Conservation (phyloP, 2,329 filamentous ascomycete species). For the Venturia effusa region DNA sequence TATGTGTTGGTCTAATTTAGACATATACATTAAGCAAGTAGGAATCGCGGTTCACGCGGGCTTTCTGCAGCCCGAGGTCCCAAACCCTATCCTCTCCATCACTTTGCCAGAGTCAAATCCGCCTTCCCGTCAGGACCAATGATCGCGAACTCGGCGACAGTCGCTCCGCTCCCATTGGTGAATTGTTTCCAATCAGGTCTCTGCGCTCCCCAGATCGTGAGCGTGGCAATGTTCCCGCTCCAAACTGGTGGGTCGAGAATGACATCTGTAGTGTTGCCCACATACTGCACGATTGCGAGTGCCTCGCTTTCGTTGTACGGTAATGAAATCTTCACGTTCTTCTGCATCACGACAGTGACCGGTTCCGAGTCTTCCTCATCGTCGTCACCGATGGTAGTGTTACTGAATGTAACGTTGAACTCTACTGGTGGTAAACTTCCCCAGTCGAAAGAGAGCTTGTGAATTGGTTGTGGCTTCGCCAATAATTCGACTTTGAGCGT, state of each 20-base stretch:
- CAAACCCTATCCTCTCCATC: background rate
- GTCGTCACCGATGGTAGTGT: slow-evolving; percentile 23
- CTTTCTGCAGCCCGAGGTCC: too few species aligned
- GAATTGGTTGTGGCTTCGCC: slow-evolving; percentile 28
- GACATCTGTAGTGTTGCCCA: slow-evolving; percentile 35
- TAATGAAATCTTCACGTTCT: slow-evolving; percentile 28
- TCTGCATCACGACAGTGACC: slow-evolving; percentile 16
- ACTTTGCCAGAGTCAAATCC: background rate
- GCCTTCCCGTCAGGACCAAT: background rate
- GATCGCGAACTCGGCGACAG: slow-evolving; percentile 37
- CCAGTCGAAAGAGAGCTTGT: slow-evolving; percentile 49
- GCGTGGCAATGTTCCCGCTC: slow-evolving; percentile 33
- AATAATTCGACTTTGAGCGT: slow-evolving; percentile 46
- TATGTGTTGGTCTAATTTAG: too few species aligned
- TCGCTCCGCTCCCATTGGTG: slow-evolving; percentile 29
- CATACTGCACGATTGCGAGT: slow-evolving; percentile 28
- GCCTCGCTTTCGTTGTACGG: slow-evolving; percentile 28
- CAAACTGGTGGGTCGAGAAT: slow-evolving; percentile 27
- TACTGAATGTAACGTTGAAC: slow-evolving; percentile 45
- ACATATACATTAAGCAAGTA: too few species aligned
- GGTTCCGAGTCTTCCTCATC: background rate
- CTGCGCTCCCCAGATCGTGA: slow-evolving; percentile 34
- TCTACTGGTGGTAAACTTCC: slow-evolving; percentile 43
- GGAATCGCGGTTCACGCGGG: too few species aligned
- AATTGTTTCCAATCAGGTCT: background rate